These are phyloP conservation scores for Scytalidium sp. DNA, from an alignment of 2,329 filamentous ascomycete species.

Conservation along the genomic window DNA sequence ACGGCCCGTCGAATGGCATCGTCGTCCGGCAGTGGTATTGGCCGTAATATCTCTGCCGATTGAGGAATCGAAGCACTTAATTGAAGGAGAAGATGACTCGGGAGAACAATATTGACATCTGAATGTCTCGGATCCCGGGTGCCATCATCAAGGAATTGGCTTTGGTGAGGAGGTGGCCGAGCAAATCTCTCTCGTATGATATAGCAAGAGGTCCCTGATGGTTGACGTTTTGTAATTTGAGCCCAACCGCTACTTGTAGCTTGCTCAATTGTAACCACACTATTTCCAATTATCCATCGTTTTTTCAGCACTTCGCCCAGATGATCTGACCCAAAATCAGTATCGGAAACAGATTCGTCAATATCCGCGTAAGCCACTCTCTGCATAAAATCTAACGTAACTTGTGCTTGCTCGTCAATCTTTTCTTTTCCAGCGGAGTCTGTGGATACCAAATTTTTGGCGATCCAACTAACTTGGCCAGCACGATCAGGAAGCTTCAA, in stretches of 20 bases:
- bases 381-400: constrained; percentile 94
- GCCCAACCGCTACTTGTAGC: constrained; percentile 64
- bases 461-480: constrained; percentile 86
- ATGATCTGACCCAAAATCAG: constrained; percentile 59
- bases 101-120: constrained; percentile 61
- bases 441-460: constrained; percentile 74
- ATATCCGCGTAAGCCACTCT: constrained; percentile 81
- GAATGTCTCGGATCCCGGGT: constrained; percentile 47
- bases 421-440: constrained; percentile 72
- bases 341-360: constrained; percentile 69
- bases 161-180: constrained; percentile 56
- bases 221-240: constrained; percentile 68
- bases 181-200: constrained; percentile 55
- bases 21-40: constrained; percentile 71
- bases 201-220: constrained; percentile 59
- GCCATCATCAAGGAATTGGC: constrained; percentile 43
- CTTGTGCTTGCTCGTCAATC: constrained; percentile 88
- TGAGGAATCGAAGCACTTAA: constrained; percentile 63
- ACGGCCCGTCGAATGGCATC: constrained; percentile 60
- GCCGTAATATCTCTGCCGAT: constrained; percentile 55
- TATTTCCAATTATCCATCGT: constrained; percentile 71
- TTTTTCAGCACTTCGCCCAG: constrained; percentile 67
- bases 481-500: constrained; percentile 80
- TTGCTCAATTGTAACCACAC: constrained; percentile 72
- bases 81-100: constrained; percentile 71